These are phyloP conservation scores for Euphorbia pulcherrima DNA, from an alignment of 345 rosid genomes.

Conservation along the genomic window DNA sequence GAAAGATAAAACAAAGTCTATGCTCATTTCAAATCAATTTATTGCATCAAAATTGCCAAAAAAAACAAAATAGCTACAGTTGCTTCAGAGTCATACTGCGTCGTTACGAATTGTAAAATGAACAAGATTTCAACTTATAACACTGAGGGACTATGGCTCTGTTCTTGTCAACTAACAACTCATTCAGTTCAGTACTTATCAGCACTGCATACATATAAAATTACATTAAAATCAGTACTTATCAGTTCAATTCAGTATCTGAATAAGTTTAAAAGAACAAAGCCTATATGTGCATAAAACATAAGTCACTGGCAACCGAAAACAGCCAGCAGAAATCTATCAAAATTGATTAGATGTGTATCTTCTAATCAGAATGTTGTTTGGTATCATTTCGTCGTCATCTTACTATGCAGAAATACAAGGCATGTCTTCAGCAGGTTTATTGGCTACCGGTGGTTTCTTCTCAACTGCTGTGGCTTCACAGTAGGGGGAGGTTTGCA, in stretches of 20 bases:
- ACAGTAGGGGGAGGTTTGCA: slow-evolving; percentile 45
- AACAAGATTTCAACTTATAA: too few relatives aligned
- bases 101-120: too few relatives aligned
- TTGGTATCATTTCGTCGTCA: too few relatives aligned
- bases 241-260: too few relatives aligned
- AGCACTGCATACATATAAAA: too few relatives aligned
- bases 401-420: slow-evolving; percentile 60
- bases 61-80: background rate
- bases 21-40: background rate
- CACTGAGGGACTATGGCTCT: too few relatives aligned
- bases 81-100: too few relatives aligned
- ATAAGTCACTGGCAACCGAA: background rate
- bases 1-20: too few relatives aligned
- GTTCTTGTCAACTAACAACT: too few relatives aligned
- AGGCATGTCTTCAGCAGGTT: slow-evolving; percentile 59
- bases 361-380: background rate
- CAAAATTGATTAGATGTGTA: background rate
- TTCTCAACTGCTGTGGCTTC: slow-evolving; percentile 30
- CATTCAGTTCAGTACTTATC: too few relatives aligned
- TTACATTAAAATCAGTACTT: too few relatives aligned
- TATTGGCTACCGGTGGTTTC: slow-evolving; percentile 18
- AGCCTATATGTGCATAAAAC: background rate
- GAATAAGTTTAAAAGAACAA: too few relatives aligned
- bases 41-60: slow-evolving; percentile 8
- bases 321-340: slow-evolving; percentile 3